Evolutionary conservation across 441 rosid species (phyloP).

Genomic region (Isatis lusitanica): DNA sequence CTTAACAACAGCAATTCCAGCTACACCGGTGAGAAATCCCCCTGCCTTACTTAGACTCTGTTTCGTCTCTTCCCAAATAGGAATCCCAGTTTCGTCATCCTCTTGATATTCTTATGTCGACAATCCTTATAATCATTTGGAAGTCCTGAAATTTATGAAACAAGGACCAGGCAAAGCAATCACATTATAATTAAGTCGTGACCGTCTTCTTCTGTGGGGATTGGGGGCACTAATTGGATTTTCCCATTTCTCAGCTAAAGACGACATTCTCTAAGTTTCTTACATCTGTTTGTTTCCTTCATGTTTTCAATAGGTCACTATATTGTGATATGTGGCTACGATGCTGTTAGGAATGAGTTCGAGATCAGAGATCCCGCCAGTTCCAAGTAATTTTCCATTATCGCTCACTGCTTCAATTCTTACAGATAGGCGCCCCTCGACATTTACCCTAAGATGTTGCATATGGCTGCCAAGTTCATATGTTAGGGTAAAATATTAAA

Average conservation of each 20-base stretch:
- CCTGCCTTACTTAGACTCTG: neutral
- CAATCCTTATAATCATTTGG: neutral
- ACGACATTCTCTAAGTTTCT: neutral
- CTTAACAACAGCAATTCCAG: constrained; percentile 42
- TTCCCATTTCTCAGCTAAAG: neutral
- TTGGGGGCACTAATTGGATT: neutral
- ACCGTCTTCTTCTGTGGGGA: neutral
- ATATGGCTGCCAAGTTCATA: neutral
- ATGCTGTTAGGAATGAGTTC: constrained; percentile 71
- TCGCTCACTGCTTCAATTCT: neutral
- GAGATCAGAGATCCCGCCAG: constrained; percentile 98
- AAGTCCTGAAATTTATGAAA: neutral
- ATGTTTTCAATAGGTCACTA: constrained; percentile 65
- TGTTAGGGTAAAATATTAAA: neutral
- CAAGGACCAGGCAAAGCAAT: neutral
- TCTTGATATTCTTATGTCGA: neutral
- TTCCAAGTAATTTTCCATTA: constrained; percentile 55
- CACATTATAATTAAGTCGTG: neutral
- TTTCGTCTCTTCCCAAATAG: neutral
- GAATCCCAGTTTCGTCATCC: neutral
- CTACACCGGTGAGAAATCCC: constrained; percentile 66
- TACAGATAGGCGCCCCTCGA: neutral
- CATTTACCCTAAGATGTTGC: neutral
- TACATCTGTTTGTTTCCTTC: neutral
- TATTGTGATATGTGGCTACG: constrained; percentile 86